These are phyloP conservation scores for Pleurotus platypus DNA, from an alignment of 768 basidiomycete species.

Conservation along the genomic window DNA sequence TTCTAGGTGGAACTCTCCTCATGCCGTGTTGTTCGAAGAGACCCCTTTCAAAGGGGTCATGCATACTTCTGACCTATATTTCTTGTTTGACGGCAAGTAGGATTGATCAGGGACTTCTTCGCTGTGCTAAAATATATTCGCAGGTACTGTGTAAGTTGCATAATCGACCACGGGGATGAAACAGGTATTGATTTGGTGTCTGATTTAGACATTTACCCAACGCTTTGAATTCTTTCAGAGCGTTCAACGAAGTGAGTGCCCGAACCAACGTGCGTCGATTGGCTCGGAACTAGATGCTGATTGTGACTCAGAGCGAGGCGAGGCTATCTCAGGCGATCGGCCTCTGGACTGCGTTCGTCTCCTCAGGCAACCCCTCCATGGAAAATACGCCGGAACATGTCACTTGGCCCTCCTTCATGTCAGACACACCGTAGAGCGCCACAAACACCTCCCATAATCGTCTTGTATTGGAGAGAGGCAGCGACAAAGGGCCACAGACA, in stretches of 20 bases:
- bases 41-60: slow-evolving; percentile 34
- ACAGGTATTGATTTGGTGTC: slow-evolving; percentile 10
- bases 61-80: slow-evolving; percentile 42
- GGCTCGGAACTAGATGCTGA: background rate
- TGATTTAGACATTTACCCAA: slow-evolving; percentile 13
- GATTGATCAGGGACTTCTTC: background rate
- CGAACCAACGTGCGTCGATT: background rate
- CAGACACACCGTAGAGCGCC: background rate
- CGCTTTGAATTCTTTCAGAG: slow-evolving; percentile 31
- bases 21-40: slow-evolving; percentile 32
- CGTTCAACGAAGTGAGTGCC: slow-evolving; percentile 30
- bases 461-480: slow-evolving; percentile 24
- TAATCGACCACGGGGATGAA: too few species aligned
- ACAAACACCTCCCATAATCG: slow-evolving; percentile 13
- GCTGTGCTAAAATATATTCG: background rate
- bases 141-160: slow-evolving; percentile 24
- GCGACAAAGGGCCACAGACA: slow-evolving; percentile 13
- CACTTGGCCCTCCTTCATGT: slow-evolving; percentile 20
- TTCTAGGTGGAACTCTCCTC: slow-evolving; percentile 39
- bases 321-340: slow-evolving; percentile 32
- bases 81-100: slow-evolving; percentile 34
- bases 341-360: slow-evolving; percentile 41
- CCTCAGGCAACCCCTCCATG: slow-evolving; percentile 24
- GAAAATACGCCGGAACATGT: slow-evolving; percentile 19
- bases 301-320: slow-evolving; percentile 28